Percentiles rank a stretch among this genome's conserved stretches.
Conservation (phyloP, 441 rosid genomes). For the Arabidopsis lyrata region DNA sequence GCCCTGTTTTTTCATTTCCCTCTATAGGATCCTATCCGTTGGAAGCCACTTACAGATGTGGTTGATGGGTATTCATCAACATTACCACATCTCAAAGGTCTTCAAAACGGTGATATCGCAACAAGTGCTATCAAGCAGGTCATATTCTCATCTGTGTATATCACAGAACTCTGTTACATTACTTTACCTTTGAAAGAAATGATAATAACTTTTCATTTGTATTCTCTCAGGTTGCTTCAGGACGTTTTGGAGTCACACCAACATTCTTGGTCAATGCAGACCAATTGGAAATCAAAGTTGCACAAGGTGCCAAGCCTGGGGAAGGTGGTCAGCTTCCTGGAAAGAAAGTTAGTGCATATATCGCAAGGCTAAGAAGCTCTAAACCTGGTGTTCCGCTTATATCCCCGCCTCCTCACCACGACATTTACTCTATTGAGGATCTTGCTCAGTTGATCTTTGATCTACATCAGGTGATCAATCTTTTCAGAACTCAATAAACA, state of each 20-base stretch:
- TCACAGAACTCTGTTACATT: too few relatives aligned
- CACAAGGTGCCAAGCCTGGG: constrained; percentile 99
- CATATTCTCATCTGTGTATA: constrained; percentile 20
- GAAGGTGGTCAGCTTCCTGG: constrained; percentile 99
- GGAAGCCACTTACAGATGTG: constrained; percentile 94
- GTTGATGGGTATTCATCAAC: constrained; percentile 98
- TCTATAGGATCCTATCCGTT: constrained; percentile 92
- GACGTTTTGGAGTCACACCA: constrained; percentile 99
- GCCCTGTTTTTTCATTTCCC: background rate
- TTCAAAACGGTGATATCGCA: constrained; percentile 98
- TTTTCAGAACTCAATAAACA: constrained; percentile 13
- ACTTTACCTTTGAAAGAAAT: too few relatives aligned
- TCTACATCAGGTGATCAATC: constrained; percentile 86
- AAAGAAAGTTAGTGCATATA: constrained; percentile 98
- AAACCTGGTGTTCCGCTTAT: constrained; percentile 99
- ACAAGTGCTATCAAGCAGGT: constrained; percentile 99
- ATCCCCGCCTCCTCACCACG: constrained; percentile 99
- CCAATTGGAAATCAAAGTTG: constrained; percentile 96
- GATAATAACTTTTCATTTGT: background rate
- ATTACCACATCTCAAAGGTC: constrained; percentile 98
- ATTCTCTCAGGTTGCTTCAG: constrained; percentile 90
- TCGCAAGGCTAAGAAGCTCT: constrained; percentile 94
- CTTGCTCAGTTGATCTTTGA: constrained; percentile 98
- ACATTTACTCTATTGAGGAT: constrained; percentile 97
- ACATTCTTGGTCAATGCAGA: constrained; percentile 97